A percentile compares a stretch with the other conserved stretches of the same genome.
Conservation (phyloP, 257 asterid species). For the Pogostemon cablin region DNA sequence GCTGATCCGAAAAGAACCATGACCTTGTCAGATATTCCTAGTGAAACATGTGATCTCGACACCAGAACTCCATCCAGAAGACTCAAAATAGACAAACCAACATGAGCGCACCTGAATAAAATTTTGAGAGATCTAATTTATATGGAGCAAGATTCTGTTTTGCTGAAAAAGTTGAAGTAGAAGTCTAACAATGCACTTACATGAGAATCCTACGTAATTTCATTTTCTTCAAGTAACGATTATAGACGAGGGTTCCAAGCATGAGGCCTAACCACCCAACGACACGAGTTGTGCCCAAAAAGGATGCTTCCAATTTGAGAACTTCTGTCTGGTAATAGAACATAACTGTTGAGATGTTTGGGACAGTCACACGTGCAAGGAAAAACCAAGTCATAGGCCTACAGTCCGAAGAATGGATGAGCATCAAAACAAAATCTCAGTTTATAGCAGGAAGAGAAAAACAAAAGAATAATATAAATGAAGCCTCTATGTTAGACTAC, state of each 20-base stretch:
- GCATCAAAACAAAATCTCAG: conserved; percentile 32
- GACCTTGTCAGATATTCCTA: conserved; percentile 76
- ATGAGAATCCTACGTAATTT: conserved; percentile 72
- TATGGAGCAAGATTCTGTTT: not conserved
- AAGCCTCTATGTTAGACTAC: conserved; percentile 1
- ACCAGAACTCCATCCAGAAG: conserved; percentile 71
- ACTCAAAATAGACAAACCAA: conserved; percentile 64
- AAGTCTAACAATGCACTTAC: conserved; percentile 55
- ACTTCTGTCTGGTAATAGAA: conserved; percentile 92
- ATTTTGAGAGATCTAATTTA: not conserved
- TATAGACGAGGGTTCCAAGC: conserved; percentile 79
- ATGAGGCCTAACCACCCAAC: conserved; percentile 93
- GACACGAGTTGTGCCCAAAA: conserved; percentile 91
- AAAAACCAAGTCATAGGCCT: conserved; percentile 99
- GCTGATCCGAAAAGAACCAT: conserved; percentile 89
- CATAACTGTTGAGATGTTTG: conserved; percentile 84
- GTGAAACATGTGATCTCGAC: conserved; percentile 56
- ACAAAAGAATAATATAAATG: not conserved
- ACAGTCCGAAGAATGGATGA: conserved; percentile 38
- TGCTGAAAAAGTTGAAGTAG: conserved; percentile 6
- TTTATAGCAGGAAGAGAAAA: conserved; percentile 18
- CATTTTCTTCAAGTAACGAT: conserved; percentile 81
- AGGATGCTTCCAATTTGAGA: conserved; percentile 81
- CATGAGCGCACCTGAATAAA: conserved; percentile 71
- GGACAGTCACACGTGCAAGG: conserved; percentile 83